phyloP scores from a whole-genome alignment of 345 rosid genomes.

The Melaleuca quinquenervia region DNA sequence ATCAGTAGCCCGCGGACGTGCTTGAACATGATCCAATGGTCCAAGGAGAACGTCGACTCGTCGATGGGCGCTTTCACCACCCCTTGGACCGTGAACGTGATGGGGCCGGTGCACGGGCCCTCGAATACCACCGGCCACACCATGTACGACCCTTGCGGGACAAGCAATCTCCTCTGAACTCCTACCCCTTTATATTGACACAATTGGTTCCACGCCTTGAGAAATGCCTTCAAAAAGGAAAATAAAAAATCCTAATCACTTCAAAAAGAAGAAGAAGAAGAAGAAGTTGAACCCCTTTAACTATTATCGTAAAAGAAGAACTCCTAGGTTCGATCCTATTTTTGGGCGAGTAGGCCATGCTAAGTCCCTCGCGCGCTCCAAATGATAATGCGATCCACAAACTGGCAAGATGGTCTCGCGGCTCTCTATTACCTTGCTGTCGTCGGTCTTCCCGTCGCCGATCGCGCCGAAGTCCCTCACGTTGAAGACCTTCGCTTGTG shows the following conservation, averaged over 20 bases:
- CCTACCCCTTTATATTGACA: background rate
- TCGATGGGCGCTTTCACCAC: conserved; percentile 3
- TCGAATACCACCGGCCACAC: background rate
- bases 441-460: conserved; percentile 6
- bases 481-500: background rate
- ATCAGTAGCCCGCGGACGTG: conserved; percentile 2
- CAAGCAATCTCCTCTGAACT: background rate
- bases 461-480: conserved; percentile 11
- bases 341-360: background rate
- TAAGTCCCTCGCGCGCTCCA: background rate
- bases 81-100: conserved; percentile 3
- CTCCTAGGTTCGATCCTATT: background rate
- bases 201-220: conserved; percentile 9
- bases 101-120: conserved; percentile 24
- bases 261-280: background rate
- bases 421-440: conserved; percentile 2
- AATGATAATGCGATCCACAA: background rate
- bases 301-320: no score
- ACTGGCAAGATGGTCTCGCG: background rate
- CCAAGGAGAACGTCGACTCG: background rate
- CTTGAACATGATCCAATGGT: conserved; percentile 12
- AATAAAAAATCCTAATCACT: background rate
- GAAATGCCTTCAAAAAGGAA: conserved; percentile 3
- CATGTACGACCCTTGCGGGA: conserved; percentile 16
- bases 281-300: background rate